Conservation (phyloP, 2,329 filamentous ascomycete genomes). For the Ramichloridium luteum region DNA sequence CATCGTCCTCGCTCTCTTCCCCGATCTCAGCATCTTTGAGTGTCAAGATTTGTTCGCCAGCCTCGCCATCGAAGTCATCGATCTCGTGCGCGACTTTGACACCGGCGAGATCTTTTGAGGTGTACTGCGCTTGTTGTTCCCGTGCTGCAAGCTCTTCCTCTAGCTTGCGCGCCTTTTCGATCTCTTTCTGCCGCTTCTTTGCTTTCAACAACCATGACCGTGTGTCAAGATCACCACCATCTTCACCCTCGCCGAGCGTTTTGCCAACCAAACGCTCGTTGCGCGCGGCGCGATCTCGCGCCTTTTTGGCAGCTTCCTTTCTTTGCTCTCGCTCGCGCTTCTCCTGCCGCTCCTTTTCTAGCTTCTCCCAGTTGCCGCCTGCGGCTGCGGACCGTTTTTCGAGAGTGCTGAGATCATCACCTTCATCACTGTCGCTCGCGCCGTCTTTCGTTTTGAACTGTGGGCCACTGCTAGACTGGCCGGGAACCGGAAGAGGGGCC, state of each 20-base stretch:
- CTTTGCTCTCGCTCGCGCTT: constrained; percentile 70
- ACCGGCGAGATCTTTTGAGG: constrained; percentile 72
- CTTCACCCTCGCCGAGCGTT: constrained; percentile 66
- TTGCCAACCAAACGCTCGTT: constrained; percentile 66
- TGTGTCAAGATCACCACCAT: constrained; percentile 55
- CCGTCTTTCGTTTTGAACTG: constrained; percentile 43
- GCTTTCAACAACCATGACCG: constrained; percentile 77
- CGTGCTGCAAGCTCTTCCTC: constrained; percentile 70
- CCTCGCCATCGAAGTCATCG: constrained; percentile 60
- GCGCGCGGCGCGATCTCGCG: constrained; percentile 70
- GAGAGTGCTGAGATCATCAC: constrained; percentile 68
- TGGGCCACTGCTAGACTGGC: constrained; percentile 43
- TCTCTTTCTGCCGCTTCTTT: constrained; percentile 90
- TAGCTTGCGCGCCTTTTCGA: constrained; percentile 56
- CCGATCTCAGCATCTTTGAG: constrained; percentile 87
- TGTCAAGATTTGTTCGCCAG: constrained; percentile 76
- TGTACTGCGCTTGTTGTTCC: constrained; percentile 64
- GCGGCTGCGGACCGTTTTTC: constrained; percentile 64
- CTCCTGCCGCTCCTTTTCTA: constrained; percentile 55
- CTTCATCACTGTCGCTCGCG: constrained; percentile 43
- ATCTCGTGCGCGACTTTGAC: constrained; percentile 87
- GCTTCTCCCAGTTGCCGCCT: constrained; percentile 61
- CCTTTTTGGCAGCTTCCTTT: constrained; percentile 73
- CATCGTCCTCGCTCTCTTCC: constrained; percentile 70
- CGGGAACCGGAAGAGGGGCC: constrained; percentile 77